A percentile compares a stretch with the other conserved stretches of the same genome.
These are phyloP conservation scores for Nemania serpens DNA, from an alignment of 2,329 filamentous ascomycete genomes.

Conservation along the genomic window DNA sequence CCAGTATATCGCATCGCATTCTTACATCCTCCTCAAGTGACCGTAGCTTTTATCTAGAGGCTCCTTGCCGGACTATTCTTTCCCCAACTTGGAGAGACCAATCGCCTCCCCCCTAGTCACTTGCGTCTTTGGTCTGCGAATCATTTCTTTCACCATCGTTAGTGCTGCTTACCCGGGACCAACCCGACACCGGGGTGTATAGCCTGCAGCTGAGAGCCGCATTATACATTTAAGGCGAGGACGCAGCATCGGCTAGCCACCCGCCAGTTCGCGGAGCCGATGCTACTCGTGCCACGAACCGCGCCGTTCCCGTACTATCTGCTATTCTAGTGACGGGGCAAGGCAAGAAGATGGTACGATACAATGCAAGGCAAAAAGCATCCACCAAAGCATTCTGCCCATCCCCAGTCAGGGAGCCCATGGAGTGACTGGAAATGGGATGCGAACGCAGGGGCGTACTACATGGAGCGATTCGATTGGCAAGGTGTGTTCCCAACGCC, in stretches of 20 bases:
- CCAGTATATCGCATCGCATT: background rate
- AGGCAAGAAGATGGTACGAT: conserved; percentile 39
- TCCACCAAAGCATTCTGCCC: conserved; percentile 24
- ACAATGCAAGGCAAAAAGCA: conserved; percentile 39
- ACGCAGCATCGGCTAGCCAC: conserved; percentile 27
- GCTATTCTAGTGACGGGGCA: conserved; percentile 31
- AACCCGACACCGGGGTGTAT: conserved; percentile 26
- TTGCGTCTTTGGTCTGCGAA: background rate
- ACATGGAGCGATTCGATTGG: conserved; percentile 31
- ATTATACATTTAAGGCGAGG: conserved; percentile 38
- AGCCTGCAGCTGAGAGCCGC: conserved; percentile 36
- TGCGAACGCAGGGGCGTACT: conserved; percentile 30
- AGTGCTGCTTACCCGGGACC: conserved; percentile 18
- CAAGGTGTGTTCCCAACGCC: conserved; percentile 33
- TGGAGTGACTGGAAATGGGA: conserved; percentile 39
- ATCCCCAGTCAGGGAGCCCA: conserved; percentile 28
- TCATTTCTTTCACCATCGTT: background rate
- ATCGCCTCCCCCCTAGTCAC: background rate
- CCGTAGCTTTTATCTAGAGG: background rate
- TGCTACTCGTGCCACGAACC: conserved; percentile 28
- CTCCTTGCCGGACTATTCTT: background rate
- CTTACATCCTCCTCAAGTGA: background rate
- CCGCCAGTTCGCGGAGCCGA: conserved; percentile 29
- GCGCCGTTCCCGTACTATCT: conserved; percentile 27
- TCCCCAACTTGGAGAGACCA: background rate